Percentiles rank a stretch among this genome's conserved stretches.
phyloP scores from a whole-genome alignment of 2,329 filamentous ascomycete genomes.

The Penicillium sp. region DNA sequence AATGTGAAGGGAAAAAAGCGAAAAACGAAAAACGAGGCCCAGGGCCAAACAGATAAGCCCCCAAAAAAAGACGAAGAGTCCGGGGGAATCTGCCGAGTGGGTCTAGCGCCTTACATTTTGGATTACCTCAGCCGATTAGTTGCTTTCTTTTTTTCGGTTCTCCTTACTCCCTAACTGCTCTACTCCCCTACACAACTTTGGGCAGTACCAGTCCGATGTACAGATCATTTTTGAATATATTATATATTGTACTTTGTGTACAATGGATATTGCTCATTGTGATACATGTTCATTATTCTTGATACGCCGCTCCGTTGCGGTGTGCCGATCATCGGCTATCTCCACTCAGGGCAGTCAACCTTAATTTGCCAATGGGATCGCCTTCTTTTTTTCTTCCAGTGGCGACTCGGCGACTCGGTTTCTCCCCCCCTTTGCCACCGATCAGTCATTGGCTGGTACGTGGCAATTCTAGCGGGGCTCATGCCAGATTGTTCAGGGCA shows the following conservation, averaged over 20 bases:
- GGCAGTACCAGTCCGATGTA: too few relatives aligned
- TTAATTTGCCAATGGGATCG: constrained; percentile 8
- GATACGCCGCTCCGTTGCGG: neutral
- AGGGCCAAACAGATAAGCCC: constrained; percentile 1
- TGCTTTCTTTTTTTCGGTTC: too few relatives aligned
- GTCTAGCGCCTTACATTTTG: neutral
- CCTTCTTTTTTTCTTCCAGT: constrained; percentile 2
- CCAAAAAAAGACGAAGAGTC: constrained; percentile 16
- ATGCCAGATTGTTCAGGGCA: neutral
- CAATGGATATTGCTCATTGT: neutral
- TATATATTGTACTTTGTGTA: neutral
- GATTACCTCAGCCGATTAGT: neutral
- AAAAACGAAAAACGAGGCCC: constrained; percentile 6
- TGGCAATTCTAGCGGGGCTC: neutral
- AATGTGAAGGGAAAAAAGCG: constrained; percentile 14
- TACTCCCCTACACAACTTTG: too few relatives aligned
- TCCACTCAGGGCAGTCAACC: constrained; percentile 16
- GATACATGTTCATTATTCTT: neutral
- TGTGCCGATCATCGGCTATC: constrained; percentile 10
- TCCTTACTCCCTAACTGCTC: too few relatives aligned
- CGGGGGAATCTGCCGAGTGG: constrained; percentile 16
- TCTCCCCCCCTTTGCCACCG: constrained; percentile 6
- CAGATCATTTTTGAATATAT: neutral
- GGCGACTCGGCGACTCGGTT: constrained; percentile 10
- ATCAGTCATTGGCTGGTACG: neutral